Conservation (phyloP, 129 eudicot species). For the Smallanthus sonchifolius region DNA sequence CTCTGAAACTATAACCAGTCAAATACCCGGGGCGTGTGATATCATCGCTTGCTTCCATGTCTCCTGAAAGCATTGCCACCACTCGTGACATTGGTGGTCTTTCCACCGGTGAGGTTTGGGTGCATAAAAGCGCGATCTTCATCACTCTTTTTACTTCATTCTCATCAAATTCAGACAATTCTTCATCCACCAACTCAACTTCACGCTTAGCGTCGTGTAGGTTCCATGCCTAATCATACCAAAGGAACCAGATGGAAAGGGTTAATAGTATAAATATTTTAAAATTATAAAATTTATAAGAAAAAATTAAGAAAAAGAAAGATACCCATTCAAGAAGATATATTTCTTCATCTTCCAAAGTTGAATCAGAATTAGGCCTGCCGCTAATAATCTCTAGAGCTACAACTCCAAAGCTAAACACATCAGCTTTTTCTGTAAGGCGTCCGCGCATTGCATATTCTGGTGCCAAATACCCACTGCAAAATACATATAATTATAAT, state of each 20-base stretch:
- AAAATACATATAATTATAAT: not conserved
- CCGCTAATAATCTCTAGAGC: too few species aligned
- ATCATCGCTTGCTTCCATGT: constrained; percentile 35
- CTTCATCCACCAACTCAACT: constrained; percentile 44
- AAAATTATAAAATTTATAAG: not conserved
- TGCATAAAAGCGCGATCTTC: constrained; percentile 50
- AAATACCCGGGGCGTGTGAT: constrained; percentile 51
- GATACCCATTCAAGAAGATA: too few species aligned
- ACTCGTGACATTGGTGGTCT: constrained; percentile 77
- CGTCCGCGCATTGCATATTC: too few species aligned
- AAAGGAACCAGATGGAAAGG: not conserved
- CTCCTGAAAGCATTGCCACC: constrained; percentile 62
- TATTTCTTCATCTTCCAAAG: too few species aligned
- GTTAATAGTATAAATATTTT: not conserved
- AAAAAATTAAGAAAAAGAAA: too few species aligned
- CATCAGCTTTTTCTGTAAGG: too few species aligned
- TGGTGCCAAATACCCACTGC: too few species aligned
- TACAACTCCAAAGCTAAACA: too few species aligned
- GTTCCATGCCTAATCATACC: constrained; percentile 49
- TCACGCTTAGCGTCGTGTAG: constrained; percentile 40
- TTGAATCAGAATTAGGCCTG: too few species aligned
- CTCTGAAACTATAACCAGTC: constrained; percentile 44
- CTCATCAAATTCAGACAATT: too few species aligned
- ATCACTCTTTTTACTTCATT: too few species aligned
- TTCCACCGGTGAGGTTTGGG: constrained; percentile 49